Conservation (phyloP, 2,329 filamentous ascomycete genomes). For the Colletotrichum plurivorum region DNA sequence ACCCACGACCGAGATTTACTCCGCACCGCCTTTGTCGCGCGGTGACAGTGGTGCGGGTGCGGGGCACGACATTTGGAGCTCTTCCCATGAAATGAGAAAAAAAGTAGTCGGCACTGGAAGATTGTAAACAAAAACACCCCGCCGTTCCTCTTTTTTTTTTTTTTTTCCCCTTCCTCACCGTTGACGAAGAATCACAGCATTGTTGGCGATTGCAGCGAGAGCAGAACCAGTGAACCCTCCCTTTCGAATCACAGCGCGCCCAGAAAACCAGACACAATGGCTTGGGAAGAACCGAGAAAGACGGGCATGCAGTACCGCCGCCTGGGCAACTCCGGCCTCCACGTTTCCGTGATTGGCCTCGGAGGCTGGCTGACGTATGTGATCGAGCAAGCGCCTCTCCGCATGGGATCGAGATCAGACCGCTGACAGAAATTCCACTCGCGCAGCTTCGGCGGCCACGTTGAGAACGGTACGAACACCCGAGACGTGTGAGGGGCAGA, state of each 20-base stretch:
- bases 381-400: slow-evolving; percentile 48
- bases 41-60: slow-evolving; percentile 4
- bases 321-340: slow-evolving; percentile 68
- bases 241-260: not conserved
- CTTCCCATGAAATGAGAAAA: slow-evolving; percentile 9
- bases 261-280: slow-evolving; percentile 49
- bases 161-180: not conserved
- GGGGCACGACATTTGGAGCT: slow-evolving; percentile 25
- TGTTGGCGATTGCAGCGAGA: not conserved
- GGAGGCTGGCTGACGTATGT: slow-evolving; percentile 72
- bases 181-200: not conserved
- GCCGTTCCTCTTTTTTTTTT: too few relatives aligned
- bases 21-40: slow-evolving; percentile 3
- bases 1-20: slow-evolving; percentile 23
- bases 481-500: not conserved
- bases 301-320: slow-evolving; percentile 61
- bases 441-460: slow-evolving; percentile 48
- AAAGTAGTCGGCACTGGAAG: not conserved
- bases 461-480: slow-evolving; percentile 46
- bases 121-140: slow-evolving; percentile 16
- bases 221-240: not conserved
- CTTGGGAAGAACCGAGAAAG: slow-evolving; percentile 59
- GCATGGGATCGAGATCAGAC: not conserved
- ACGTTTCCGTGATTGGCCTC: slow-evolving; percentile 77
- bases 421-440: slow-evolving; percentile 22